Base-by-base conservation (phyloP, 179 eudicot genomes). In the Camellia oleifera region DNA sequence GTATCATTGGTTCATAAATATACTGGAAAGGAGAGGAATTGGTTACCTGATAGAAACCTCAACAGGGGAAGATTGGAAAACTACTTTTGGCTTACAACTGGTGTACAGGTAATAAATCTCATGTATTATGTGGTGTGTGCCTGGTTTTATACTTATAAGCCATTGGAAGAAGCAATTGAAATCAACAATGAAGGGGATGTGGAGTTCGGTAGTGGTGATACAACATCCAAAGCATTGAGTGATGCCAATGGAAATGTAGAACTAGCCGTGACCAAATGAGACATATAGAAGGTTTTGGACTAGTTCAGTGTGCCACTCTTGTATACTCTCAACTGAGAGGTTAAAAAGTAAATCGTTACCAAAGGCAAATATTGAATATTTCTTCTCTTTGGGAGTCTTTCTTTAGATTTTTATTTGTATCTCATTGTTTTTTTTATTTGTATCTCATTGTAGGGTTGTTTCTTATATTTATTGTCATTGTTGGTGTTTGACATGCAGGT, bases 31-130 rank as follows among this genome's bases (percentile, higher is more conserved):
- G 68, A 86, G 7, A 82, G 78, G 0, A 91, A 91, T 78, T 91
- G 94, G 94, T 73, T 91, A 66, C 94, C 94, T 3, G 81, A 91
- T 71, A 61, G 90, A 71, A 88, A 89, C 69, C 83, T 91, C 20
- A 91, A 89, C 74, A 78, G 84, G 80, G 93, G 93, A 32, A 86
- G 82, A 69, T 76, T 89, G 82, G 92, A 89, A 54, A 85, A 82
- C 56, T 86, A 81, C 63, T 88, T 80, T 63, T 86, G 86, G 81
- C 88, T 91, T 2, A 85, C 79, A 20, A 79, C 85, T 0, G 86
- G 84, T 4, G 82, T 89, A 69, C 94, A 88, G 70, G 84, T 79
- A 10, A 0, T 88, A 0, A 92, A 88, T 72, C 68, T 85, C 44
- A 64, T 88, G 10, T 88, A 89, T 48, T 89, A 82, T 54, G 80